phyloP scores from a whole-genome alignment of 2,329 filamentous ascomycete species.

The Dactylonectria estremocensis region DNA sequence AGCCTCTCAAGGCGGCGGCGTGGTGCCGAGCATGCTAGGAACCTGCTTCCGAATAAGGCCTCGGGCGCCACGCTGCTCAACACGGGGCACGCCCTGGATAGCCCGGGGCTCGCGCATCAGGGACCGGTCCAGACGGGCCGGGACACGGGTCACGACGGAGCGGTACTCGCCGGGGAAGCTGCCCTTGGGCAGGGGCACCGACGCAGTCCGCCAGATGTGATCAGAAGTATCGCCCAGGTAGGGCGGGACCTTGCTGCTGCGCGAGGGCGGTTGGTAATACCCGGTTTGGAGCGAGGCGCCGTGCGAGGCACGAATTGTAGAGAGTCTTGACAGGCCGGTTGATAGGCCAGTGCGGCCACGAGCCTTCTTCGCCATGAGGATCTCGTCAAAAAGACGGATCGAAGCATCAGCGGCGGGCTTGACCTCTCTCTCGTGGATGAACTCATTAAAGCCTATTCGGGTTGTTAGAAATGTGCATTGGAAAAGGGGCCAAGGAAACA shows the following conservation, averaged over 20 bases:
- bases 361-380: conserved; percentile 83
- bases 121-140: conserved; percentile 85
- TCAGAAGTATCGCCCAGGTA: conserved; percentile 83
- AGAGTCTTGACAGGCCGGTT: conserved; percentile 74
- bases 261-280: conserved; percentile 54
- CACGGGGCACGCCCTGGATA: conserved; percentile 87
- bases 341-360: conserved; percentile 77
- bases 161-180: conserved; percentile 76
- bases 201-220: conserved; percentile 83
- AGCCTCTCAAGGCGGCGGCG: conserved; percentile 56
- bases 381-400: conserved; percentile 86
- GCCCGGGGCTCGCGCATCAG: conserved; percentile 94
- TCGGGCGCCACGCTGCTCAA: conserved; percentile 66
- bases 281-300: conserved; percentile 62
- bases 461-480: conserved; percentile 18
- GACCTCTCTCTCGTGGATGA: conserved; percentile 85
- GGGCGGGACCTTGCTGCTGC: conserved; percentile 62
- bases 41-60: conserved; percentile 72
- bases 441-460: conserved; percentile 77
- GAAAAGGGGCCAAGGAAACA: conserved; percentile 17
- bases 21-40: conserved; percentile 62
- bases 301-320: conserved; percentile 71
- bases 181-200: conserved; percentile 71
- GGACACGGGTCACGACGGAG: conserved; percentile 75
- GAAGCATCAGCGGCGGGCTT: conserved; percentile 73